Percentiles rank a stretch among this genome's conserved stretches.
Evolutionary conservation across 75 land plant species (phyloP).

Genomic region (Adiantum capillusveneris): DNA sequence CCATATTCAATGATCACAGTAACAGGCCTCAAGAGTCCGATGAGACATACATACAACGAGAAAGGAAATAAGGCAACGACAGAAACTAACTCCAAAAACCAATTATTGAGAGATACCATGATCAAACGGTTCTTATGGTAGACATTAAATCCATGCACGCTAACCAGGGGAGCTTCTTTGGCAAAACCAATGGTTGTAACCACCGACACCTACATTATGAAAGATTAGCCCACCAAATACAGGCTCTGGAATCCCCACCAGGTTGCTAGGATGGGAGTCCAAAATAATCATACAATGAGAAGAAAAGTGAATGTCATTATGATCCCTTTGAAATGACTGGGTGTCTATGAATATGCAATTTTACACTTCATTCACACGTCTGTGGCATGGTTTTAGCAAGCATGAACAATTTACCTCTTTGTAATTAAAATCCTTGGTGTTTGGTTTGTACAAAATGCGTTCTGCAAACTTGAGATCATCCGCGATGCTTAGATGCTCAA

Average conservation of each 20-base stretch:
- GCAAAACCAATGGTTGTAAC: slow-evolving; percentile 83
- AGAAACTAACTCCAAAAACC: too few relatives aligned
- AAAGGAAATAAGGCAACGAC: too few relatives aligned
- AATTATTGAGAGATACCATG: slow-evolving; percentile 64
- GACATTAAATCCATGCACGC: slow-evolving; percentile 82
- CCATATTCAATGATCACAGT: not conserved
- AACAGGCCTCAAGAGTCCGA: not conserved
- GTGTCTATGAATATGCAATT: too few relatives aligned
- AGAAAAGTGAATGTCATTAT: too few relatives aligned
- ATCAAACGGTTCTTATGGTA: slow-evolving; percentile 95
- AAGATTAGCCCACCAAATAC: too few relatives aligned
- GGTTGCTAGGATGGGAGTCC: too few relatives aligned
- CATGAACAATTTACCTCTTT: slow-evolving; percentile 36
- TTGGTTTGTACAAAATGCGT: slow-evolving; percentile 70
- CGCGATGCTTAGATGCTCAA: slow-evolving; percentile 60
- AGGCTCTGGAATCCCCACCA: too few relatives aligned
- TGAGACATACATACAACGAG: too few relatives aligned
- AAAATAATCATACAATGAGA: too few relatives aligned
- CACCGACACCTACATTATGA: slow-evolving; percentile 34
- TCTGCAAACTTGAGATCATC: slow-evolving; percentile 64
- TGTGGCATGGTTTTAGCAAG: too few relatives aligned
- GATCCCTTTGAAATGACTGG: too few relatives aligned
- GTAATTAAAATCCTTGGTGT: slow-evolving; percentile 25
- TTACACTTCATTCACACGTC: too few relatives aligned
- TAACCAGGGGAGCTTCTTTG: slow-evolving; percentile 77